Percentiles rank a stretch among this genome's conserved stretches.
Evolutionary conservation across 495 filamentous ascomycete genomes (phyloP).

Genomic region (Hyaloscypha finlandica): DNA sequence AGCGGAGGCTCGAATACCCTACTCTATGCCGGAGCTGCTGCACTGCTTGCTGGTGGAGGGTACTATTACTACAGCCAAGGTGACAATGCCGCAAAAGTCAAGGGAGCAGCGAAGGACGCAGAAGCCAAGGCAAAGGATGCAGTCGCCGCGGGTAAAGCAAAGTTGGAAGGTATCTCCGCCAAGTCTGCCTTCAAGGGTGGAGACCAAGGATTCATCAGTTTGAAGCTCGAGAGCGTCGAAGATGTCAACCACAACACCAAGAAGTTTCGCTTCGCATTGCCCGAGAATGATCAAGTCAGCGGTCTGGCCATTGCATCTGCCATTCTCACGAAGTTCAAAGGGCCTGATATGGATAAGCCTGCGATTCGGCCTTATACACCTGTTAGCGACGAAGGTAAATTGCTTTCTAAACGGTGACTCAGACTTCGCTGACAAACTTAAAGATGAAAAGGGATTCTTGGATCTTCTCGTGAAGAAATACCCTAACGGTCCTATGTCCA

Average conservation of each 20-base stretch:
- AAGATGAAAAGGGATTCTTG: conserved; percentile 71
- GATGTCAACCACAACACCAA: conserved; percentile 87
- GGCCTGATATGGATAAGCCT: conserved; percentile 74
- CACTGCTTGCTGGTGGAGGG: conserved; percentile 45
- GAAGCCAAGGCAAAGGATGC: conserved; percentile 43
- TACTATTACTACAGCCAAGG: conserved; percentile 52
- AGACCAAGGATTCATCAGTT: conserved; percentile 79
- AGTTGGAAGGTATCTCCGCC: conserved; percentile 29
- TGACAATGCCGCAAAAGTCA: conserved; percentile 45
- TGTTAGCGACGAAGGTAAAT: conserved; percentile 76
- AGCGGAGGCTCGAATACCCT: conserved; percentile 42
- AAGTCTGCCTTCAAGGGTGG: conserved; percentile 76
- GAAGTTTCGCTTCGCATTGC: conserved; percentile 77
- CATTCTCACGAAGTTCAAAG: conserved; percentile 84
- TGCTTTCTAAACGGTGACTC: not conserved
- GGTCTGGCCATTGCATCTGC: conserved; percentile 82
- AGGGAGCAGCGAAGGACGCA: conserved; percentile 46
- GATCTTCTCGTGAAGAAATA: conserved; percentile 93
- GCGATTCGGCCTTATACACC: conserved; percentile 92
- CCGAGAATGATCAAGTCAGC: conserved; percentile 79
- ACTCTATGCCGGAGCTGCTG: conserved; percentile 42
- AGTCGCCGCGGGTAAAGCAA: conserved; percentile 23
- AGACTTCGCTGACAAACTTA: conserved; percentile 3
- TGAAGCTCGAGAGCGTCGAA: conserved; percentile 79
- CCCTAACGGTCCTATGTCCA: conserved; percentile 85